Evolutionary conservation across 768 basidiomycete genomes (phyloP), one percentile per base, ranked within the genome.

Genomic region (Plicaturopsis crispa): DNA sequence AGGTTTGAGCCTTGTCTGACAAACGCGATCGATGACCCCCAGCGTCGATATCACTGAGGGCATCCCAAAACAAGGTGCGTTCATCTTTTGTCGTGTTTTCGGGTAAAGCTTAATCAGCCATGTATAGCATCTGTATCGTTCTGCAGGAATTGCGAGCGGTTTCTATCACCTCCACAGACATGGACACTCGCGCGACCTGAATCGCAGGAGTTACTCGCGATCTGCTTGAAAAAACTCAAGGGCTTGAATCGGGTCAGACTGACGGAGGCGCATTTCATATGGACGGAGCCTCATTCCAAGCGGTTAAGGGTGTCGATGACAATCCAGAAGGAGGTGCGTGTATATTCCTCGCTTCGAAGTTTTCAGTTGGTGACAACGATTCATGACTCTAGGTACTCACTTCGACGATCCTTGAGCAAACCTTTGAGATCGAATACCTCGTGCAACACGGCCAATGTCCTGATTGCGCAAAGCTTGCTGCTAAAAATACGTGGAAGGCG

Each of bases 401-500:
- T 1, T 84, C 85, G 30, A 99, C 96, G 0, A 86, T 99, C 55
- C 72, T 98, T 31, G 96, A 98, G 55, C 96, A 98, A 73, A 80
- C 92, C 0, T 99, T 98, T 50, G 92, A 97, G 60, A 79, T 98
- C 47, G 91, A 96, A 58, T 92, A 91, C 52, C 77, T 98, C 40
- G 88, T 98, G 1, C 89, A 93, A 50, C 77, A 93, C 48, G 86
- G 87, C 1, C 96, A 99, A 65, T 99, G 96, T 59, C 81, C 90
- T 0, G 89, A 92, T 48, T 99, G 96, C 53, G 71, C 94, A 1
- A 82, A 78, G 50, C 75, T 98, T 4, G 96, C 96, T 0, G 96
- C 96, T 3, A 99, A 98, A 66, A 97, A 98, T 57, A 98, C 93
- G 0, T 98, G 94, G 96, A 92, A 91, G 55, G 91, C 94, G 1